These are phyloP conservation scores for Saposhnikovia divaricata DNA, from an alignment of 129 eudicot species.

Conservation along the genomic window DNA sequence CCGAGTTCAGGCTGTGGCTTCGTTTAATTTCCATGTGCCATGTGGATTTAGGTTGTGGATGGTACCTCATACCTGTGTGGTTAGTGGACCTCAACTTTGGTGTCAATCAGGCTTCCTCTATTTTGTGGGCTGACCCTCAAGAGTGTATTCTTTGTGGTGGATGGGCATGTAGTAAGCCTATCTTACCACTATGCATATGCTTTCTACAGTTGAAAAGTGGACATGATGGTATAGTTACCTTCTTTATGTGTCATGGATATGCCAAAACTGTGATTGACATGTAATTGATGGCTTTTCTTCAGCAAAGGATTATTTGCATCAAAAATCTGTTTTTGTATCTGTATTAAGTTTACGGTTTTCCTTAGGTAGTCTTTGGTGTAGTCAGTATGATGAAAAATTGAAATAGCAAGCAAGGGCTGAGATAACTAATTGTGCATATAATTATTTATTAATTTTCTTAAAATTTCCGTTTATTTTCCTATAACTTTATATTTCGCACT, in stretches of 20 bases:
- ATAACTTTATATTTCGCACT: neutral
- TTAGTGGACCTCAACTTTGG: neutral
- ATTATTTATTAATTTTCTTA: neutral
- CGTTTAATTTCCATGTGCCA: neutral
- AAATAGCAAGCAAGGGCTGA: neutral
- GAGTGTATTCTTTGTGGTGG: neutral
- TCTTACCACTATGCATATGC: neutral
- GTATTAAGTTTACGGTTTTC: neutral
- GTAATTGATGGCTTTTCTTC: neutral
- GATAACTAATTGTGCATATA: neutral
- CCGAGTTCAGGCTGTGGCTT: neutral
- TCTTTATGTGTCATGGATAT: neutral
- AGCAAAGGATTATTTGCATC: neutral
- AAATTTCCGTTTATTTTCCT: neutral
- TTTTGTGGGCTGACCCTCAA: neutral
- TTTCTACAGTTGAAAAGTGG: neutral
- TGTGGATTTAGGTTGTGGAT: neutral
- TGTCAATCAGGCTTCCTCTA: neutral
- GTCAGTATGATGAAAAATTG: neutral
- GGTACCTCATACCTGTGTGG: neutral
- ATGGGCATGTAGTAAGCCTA: neutral
- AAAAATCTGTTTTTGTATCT: neutral
- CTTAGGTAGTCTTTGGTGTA: neutral
- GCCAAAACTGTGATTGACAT: neutral
- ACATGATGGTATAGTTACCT: neutral